These are phyloP conservation scores for Linnemannia schmuckeri DNA, from an alignment of 192 early-diverging fungal species.

Conservation along the genomic window DNA sequence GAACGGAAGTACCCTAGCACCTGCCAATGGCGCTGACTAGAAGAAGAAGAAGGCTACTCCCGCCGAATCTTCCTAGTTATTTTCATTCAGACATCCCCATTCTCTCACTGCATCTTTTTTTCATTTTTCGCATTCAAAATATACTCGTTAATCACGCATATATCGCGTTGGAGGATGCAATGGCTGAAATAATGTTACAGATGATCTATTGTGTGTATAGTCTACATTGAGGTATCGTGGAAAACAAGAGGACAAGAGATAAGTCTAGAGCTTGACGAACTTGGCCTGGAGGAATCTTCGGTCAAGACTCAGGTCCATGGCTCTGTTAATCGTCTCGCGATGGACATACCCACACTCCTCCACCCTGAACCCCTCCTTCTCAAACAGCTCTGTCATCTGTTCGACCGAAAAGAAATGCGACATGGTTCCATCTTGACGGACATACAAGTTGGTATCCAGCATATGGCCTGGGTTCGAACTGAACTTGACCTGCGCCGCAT, in stretches of 20 bases:
- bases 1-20: not conserved
- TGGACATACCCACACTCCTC: conserved; percentile 74
- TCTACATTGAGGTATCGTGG: conserved; percentile 26
- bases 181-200: not conserved
- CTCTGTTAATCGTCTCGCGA: conserved; percentile 77
- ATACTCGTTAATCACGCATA: not conserved
- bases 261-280: conserved; percentile 68
- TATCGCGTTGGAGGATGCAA: not conserved
- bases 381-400: conserved; percentile 71
- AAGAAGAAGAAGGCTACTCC: conserved; percentile 8
- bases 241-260: not conserved
- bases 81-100: not conserved
- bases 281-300: conserved; percentile 83
- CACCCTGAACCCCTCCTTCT: conserved; percentile 71
- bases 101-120: not conserved
- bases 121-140: conserved; percentile 9
- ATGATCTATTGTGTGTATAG: conserved; percentile 8
- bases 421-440: conserved; percentile 96
- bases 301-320: conserved; percentile 74
- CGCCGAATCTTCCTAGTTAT: conserved; percentile 1
- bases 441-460: conserved; percentile 95
- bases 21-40: conserved; percentile 12
- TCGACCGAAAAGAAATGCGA: conserved; percentile 91
- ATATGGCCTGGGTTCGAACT: conserved; percentile 79
- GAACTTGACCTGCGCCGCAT: conserved; percentile 96